Evolutionary conservation across 164 flowering plant species (phyloP), one percentile per base, ranked within the genome.

Genomic region (Stephania yunnanensis): DNA sequence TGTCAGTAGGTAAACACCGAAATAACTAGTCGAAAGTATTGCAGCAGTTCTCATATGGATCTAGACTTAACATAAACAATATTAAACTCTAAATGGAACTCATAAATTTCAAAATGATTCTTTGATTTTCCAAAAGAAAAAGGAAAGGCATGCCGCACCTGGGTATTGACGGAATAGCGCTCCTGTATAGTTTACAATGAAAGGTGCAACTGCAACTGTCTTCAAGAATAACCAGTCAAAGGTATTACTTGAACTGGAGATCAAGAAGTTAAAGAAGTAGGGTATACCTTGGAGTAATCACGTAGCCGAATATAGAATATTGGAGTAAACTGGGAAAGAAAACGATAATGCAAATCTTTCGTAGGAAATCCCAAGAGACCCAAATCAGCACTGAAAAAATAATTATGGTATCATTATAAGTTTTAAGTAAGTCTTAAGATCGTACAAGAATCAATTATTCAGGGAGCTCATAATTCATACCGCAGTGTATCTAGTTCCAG

Each of bases 201-300:
- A 95, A 71, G 99, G 99, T 79, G 97, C 98, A 79, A 95, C 90
- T 79, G 95, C 93, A 70, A 95, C 88, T 84, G 99, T 93, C 98
- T 95, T 88, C 80, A 85, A 73, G 61, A 71, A 72, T 67, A 78
- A 30, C 72, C 69, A 63, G 48, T 67, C 71, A 75, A 76, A 48
- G 70, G 46, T 58, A 48, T 79, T 79, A 78, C 58, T 66, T 63
- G 79, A 58, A 77, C 67, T 45, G 52, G 65, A 74, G 25, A 61
- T 46, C 17, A 20, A 58, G 22, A 20, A 70, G 31, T 19, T 5
- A 46, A 4, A 36, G 69, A 68, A 73, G n/a, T 5, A 46, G 10
- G 30, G 76, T 8, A 61, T 85, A 95, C 98, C 99, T 95, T 95
- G 61, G 99, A 93, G 83, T 95, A 95, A 61, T 93, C 99, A 82